A percentile compares a stretch with the other conserved stretches of the same genome.
Conservation (phyloP, 179 eudicot species). For the Spergularia azorica region DNA sequence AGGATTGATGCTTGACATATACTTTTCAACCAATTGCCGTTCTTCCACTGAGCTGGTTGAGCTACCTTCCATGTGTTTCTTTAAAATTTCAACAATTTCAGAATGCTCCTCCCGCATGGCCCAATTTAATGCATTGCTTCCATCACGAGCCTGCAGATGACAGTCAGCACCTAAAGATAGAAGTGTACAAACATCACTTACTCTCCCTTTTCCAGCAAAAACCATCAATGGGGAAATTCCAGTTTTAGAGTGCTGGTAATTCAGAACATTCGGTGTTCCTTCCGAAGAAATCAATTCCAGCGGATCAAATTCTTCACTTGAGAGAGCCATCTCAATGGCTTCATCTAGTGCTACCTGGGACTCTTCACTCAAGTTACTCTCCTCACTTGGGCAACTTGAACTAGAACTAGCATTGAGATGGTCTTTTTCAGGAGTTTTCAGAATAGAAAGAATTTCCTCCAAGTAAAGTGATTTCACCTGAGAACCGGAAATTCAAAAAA, state of each 20-base stretch:
- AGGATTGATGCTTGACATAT: slow-evolving; percentile 58
- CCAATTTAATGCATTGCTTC: slow-evolving; percentile 80
- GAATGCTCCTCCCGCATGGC: slow-evolving; percentile 63
- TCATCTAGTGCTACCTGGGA: slow-evolving; percentile 69
- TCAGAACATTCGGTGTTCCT: slow-evolving; percentile 43
- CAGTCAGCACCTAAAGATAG: slow-evolving; percentile 89
- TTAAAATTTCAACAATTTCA: slow-evolving; percentile 65
- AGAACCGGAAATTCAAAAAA: background rate
- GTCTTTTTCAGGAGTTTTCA: slow-evolving; percentile 44
- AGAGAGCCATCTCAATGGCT: slow-evolving; percentile 68
- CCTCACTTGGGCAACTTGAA: slow-evolving; percentile 32
- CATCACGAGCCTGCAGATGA: slow-evolving; percentile 62
- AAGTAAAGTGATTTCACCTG: slow-evolving; percentile 79
- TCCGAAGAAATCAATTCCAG: slow-evolving; percentile 68
- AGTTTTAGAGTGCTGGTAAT: slow-evolving; percentile 83
- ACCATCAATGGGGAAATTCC: slow-evolving; percentile 92
- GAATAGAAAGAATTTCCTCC: slow-evolving; percentile 73
- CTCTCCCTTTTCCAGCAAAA: slow-evolving; percentile 76
- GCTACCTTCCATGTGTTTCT: slow-evolving; percentile 49
- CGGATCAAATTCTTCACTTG: slow-evolving; percentile 71
- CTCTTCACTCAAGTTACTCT: slow-evolving; percentile 47
- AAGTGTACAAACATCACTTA: slow-evolving; percentile 77
- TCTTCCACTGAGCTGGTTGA: slow-evolving; percentile 48
- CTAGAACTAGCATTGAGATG: slow-evolving; percentile 40
- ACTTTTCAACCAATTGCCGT: slow-evolving; percentile 54